A percentile compares a stretch with the other conserved stretches of the same genome.
phyloP scores from a whole-genome alignment of 805 yeast species.

The Blastobotrys americana region DNA sequence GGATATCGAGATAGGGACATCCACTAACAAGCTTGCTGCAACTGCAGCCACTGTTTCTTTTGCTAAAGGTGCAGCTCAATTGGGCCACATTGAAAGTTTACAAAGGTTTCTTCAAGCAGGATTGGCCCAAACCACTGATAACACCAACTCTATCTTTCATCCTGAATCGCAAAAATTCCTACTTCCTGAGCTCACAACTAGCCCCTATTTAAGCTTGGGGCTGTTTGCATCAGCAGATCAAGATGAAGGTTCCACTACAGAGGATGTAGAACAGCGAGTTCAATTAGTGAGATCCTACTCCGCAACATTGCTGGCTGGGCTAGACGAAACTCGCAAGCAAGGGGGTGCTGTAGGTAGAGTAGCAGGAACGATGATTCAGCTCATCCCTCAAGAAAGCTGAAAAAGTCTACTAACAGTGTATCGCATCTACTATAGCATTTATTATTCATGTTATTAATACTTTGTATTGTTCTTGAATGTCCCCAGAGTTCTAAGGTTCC shows the following conservation, averaged over 20 bases:
- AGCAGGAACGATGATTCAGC: constrained; percentile 22
- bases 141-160: constrained; percentile 31
- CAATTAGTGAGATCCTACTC: constrained; percentile 46
- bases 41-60: constrained; percentile 29
- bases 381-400: too few relatives aligned
- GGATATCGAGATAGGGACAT: constrained; percentile 38
- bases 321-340: constrained; percentile 48
- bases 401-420: too few relatives aligned
- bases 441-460: too few relatives aligned
- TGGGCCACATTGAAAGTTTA: constrained; percentile 34
- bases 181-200: constrained; percentile 44
- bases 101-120: constrained; percentile 41
- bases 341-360: constrained; percentile 66
- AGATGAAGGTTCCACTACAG: constrained; percentile 40
- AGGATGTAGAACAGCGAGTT: constrained; percentile 52
- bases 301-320: constrained; percentile 43
- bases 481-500: too few relatives aligned
- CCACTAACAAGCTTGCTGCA: constrained; percentile 22
- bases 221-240: constrained; percentile 43
- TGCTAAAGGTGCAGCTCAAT: constrained; percentile 18
- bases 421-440: too few relatives aligned
- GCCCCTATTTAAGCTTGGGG: constrained; percentile 58
- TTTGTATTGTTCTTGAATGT: too few relatives aligned
- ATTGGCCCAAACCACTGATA: constrained; percentile 27
- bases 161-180: constrained; percentile 47